Base-by-base conservation (phyloP, 2,329 filamentous ascomycete species). In the Biscogniauxia marginata region DNA sequence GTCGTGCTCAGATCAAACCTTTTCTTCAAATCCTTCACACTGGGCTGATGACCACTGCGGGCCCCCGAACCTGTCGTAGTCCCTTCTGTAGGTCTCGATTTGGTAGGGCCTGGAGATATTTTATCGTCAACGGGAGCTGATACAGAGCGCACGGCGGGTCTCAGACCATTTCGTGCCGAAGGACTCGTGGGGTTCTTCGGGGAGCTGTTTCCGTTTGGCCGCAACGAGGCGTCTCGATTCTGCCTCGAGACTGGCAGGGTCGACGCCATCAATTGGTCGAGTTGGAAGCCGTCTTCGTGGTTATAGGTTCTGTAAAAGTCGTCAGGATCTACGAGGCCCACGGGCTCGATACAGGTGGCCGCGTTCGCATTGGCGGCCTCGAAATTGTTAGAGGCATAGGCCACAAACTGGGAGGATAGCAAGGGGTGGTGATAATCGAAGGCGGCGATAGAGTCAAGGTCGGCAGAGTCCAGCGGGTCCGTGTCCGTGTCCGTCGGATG, bases 1-100 rank as follows among this genome's bases (percentile, higher is more conserved):
- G 68, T 60, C 48, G 71, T 76, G 63, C 80, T 85, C 67, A 87
- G 84, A 71, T 93, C 89, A 74, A 93, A 95, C 53, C 84, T 86
- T 72, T 87, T 90, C 66, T 90, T 86, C 60, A 95, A 78, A 68
- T 95, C 90, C 74, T 88, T 91, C 64, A 95, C 89, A 58, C 88
- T 93, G n/a, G 85, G 79, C 63, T 88, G 81, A 51, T 67, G 68
- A 23, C 64, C 66, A 61, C 58, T 62, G 75, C 73, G 66, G 53
- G 45, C 47, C 52, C 59, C 63, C 55, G 55, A 49, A 47, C 60
- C 49, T 16, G 50, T 61, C 63, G 74, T 65, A 48, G 70, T 68
- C 51, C 67, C 67, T 45, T 67, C 65, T 56, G 65, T 49, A 53
- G 63, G 58, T 58, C 59, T 68, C 51, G 72, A 63, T 58, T 68